Percentiles rank a stretch among this genome's conserved stretches.
These are phyloP conservation scores for Penicillium thymicola DNA, from an alignment of 2,329 filamentous ascomycete species.

Conservation along the genomic window DNA sequence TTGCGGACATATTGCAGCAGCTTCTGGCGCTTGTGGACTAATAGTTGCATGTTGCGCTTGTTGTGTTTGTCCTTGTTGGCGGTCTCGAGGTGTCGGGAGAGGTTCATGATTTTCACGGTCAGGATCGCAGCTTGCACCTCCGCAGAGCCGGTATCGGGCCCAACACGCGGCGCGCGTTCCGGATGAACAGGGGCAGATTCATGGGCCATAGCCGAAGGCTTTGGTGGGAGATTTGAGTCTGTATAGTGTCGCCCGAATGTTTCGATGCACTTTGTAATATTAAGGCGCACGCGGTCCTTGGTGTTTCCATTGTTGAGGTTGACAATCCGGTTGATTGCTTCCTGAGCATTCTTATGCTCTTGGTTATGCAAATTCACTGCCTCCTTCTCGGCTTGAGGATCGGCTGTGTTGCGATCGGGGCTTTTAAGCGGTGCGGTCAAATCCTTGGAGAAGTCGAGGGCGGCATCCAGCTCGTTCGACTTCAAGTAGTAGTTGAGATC, in stretches of 20 bases:
- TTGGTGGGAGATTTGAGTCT: constrained; percentile 65
- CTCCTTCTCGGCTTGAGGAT: constrained; percentile 42
- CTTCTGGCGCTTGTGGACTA: constrained; percentile 88
- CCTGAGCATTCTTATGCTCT: constrained; percentile 64
- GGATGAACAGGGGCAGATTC: constrained; percentile 36
- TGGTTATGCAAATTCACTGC: constrained; percentile 47
- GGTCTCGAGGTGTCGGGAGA: constrained; percentile 68
- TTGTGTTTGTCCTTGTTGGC: constrained; percentile 88
- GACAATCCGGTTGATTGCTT: constrained; percentile 77
- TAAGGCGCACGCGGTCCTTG: constrained; percentile 75
- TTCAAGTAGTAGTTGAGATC: constrained; percentile 73
- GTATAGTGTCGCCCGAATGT: constrained; percentile 90
- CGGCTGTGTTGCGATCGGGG: constrained; percentile 28
- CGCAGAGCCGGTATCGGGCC: constrained; percentile 87
- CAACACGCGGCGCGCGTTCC: constrained; percentile 64
- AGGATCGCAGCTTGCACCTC: constrained; percentile 98
- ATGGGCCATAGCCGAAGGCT: constrained; percentile 46
- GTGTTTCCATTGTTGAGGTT: constrained; percentile 72
- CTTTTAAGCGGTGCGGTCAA: constrained; percentile 50
- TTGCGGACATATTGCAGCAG: constrained; percentile 78
- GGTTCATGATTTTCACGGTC: constrained; percentile 84
- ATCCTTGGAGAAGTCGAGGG: constrained; percentile 64
- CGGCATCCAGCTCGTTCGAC: constrained; percentile 62
- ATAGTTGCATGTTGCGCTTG: constrained; percentile 79
- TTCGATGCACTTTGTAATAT: constrained; percentile 78